Base-by-base conservation (phyloP, 2,329 filamentous ascomycete species). In the Microcyclosporella mali region DNA sequence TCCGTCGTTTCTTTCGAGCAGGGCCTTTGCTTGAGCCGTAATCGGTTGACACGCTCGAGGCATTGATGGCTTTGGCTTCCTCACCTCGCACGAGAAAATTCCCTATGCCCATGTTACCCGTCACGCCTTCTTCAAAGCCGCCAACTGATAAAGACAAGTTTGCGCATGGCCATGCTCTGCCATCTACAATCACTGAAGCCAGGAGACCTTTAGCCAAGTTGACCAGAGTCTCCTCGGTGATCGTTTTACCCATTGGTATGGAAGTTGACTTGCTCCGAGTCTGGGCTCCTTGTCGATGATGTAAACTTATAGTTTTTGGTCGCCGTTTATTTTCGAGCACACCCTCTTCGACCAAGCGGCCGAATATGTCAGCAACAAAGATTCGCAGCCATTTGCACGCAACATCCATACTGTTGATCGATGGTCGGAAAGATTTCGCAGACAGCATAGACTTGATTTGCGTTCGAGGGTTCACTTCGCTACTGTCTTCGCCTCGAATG, bases 401-500 rank as follows among this genome's bases (percentile, higher is more conserved):
- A 62, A 94, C 86, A 16, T 92, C 87, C 14, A 78, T 69, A 2
- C 74, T 83, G 53, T 81, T 85, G 60, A 97, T 90, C 43, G 76
- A 80, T 0, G 92, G 92, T 18, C 86, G 77, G 59, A 98, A 98
- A 0, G 88, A 94, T 62, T 98, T 98, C 15, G 92, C 89, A 1
- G 88, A 95, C 11, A 97, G 73, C 89, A 98, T 97, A 12, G 85
- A 92, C 64, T 97, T 95, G 70, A 95, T 95, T 58, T 92, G 86
- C 1, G 88, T 95, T 39, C 90, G 76, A 19, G 88, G 78, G 58
- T 88, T 95, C 52, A 98, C 88, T 64, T 95, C 89, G 56, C 84
- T 92, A 37, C 73, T 71, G 63, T 98, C 92, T 47, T 89, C 79
- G 1, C 92, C 92, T 9, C 92, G 80, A 40, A 97, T 83, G 9